Base-by-base conservation (phyloP, 257 asterid species). In the Nicotiana sylvestris region DNA sequence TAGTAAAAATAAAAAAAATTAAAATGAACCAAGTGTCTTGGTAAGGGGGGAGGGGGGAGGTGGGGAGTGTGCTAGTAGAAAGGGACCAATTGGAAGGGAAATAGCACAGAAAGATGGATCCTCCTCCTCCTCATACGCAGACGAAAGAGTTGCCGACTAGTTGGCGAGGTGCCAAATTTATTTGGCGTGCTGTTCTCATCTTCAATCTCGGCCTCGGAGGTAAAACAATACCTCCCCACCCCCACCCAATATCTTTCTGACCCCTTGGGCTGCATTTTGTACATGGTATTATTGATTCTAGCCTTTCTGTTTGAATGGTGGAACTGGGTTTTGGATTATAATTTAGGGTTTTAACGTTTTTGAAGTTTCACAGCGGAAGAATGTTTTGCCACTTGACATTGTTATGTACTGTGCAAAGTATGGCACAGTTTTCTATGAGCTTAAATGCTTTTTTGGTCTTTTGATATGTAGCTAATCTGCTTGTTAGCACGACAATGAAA, bases 161-260 rank as follows among this genome's bases (percentile, higher is more conserved):
- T 15, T 29, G 43, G 49, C 83, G 61, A 15, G 92, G 93, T 53
- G 82, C 78, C 87, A 91, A 89, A 86, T 65, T 88, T 78, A 84
- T 86, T 16, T 93, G 97, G 94, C 98, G 97, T 76, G 88, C 81
- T 58, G 85, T 90, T 82, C 89, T 90, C 69, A 81, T 92, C 70
- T 89, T 86, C 88, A 94, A 91, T 90, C 88, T 92, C 84, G 95
- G 86, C 32, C 90, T 94, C 74, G 95, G 92, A 57, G 93, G 97
- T 94, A 46, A 74, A 87, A 60, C 49, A 29, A 5, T 12, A 61
- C 32, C 29, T 27, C 65, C 66, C 17, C 39, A 25, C 62, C 64
- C 51, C 39, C 7, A 7, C 49, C 12, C 51, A 9, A 43, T 43
- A 43, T 43, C 51, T 43, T 2, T 43, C 12, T 4, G 5, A 69